phyloP scores from a whole-genome alignment of 2,329 filamentous ascomycete species.

The Cucurbitaria berberidis region DNA sequence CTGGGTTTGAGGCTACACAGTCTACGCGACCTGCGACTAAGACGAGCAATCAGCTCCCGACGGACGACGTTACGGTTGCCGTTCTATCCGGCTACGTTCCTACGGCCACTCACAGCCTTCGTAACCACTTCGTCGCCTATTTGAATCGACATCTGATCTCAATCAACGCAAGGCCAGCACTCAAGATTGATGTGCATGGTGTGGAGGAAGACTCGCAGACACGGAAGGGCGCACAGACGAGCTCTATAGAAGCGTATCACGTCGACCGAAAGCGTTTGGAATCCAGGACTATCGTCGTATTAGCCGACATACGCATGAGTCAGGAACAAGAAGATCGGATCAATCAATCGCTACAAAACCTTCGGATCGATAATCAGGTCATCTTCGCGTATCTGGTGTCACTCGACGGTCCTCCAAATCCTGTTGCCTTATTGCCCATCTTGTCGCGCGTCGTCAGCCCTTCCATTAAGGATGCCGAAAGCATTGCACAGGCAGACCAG shows the following conservation, averaged over 20 bases:
- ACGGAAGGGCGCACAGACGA: constrained; percentile 15
- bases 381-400: constrained; percentile 27
- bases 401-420: constrained; percentile 7
- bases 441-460: constrained; percentile 23
- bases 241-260: constrained; percentile 19
- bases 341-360: constrained; percentile 11
- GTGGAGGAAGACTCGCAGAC: constrained; percentile 4
- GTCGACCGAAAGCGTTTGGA: constrained; percentile 23
- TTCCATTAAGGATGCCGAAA: constrained; percentile 26
- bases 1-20: constrained; percentile 12
- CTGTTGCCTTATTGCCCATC: constrained; percentile 14
- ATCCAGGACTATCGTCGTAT: constrained; percentile 17
- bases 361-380: constrained; percentile 16
- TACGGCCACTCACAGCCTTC: constrained; percentile 28
- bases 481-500: constrained; percentile 13
- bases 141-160: constrained; percentile 30
- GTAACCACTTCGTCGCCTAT: constrained; percentile 30
- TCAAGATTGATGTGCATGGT: constrained; percentile 25
- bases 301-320: constrained; percentile 25
- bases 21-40: background rate
- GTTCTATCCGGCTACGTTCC: constrained; percentile 30
- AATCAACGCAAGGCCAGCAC: constrained; percentile 20
- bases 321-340: constrained; percentile 21
- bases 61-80: constrained; percentile 27
- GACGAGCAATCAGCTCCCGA: constrained; percentile 19